phyloP scores from a whole-genome alignment of 2,329 filamentous ascomycete species.

The Clonostachys byssicola region DNA sequence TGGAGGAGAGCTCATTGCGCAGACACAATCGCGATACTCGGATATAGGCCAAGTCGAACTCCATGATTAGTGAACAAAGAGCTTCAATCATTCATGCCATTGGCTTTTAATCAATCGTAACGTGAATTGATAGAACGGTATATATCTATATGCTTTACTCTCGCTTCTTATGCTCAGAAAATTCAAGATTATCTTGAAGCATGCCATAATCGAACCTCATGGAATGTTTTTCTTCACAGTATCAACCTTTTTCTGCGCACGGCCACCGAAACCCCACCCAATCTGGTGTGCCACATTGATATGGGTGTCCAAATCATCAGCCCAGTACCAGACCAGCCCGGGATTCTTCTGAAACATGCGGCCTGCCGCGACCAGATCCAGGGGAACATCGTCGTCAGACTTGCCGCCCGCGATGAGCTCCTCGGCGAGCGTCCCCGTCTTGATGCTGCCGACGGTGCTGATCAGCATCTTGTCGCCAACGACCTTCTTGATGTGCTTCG shows the following conservation, averaged over 20 bases:
- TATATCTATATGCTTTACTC: too few relatives aligned
- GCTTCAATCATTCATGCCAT: too few relatives aligned
- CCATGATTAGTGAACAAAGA: too few relatives aligned
- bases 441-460: conserved; percentile 45
- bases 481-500: conserved; percentile 65
- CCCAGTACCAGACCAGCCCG: conserved; percentile 49
- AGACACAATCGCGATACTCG: too few relatives aligned
- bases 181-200: too few relatives aligned
- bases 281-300: conserved; percentile 49
- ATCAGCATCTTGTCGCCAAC: conserved; percentile 55
- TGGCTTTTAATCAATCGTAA: too few relatives aligned
- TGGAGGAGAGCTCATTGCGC: too few relatives aligned
- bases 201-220: too few relatives aligned
- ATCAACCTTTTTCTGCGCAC: conserved; percentile 8
- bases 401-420: conserved; percentile 34
- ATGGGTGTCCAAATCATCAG: conserved; percentile 43
- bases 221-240: too few relatives aligned
- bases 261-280: conserved; percentile 47
- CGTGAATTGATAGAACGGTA: too few relatives aligned
- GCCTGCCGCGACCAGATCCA: conserved; percentile 46
- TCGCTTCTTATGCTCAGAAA: too few relatives aligned
- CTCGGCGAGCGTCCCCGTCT: conserved; percentile 35
- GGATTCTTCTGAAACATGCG: conserved; percentile 57
- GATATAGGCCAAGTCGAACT: too few relatives aligned
- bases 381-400: conserved; percentile 24